Conservation (phyloP, 176 grass and related monocot genomes). For the Oryza australiensis region DNA sequence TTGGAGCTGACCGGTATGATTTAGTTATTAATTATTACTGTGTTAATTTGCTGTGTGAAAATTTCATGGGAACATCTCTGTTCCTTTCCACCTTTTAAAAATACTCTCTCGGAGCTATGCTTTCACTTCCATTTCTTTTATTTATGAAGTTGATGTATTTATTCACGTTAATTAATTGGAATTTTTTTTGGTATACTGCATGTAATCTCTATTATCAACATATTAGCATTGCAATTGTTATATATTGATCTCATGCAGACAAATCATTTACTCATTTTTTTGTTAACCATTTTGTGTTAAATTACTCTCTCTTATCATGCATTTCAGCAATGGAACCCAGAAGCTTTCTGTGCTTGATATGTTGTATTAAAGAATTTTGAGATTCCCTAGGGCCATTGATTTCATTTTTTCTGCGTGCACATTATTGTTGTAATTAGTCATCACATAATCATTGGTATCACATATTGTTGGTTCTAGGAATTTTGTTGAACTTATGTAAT, state of each 20-base stretch:
- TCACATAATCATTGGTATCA: neutral
- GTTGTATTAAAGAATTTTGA: neutral
- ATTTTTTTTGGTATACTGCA: neutral
- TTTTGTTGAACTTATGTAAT: conserved; percentile 18
- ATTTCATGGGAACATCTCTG: neutral
- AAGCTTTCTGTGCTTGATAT: neutral
- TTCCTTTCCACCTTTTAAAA: neutral
- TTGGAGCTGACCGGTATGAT: conserved; percentile 62
- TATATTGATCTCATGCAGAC: neutral
- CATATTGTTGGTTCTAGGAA: conserved; percentile 1
- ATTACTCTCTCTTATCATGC: neutral
- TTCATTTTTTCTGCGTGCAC: neutral
- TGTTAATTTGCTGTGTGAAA: neutral
- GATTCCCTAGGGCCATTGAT: neutral
- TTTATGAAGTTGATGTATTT: neutral
- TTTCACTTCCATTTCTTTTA: neutral
- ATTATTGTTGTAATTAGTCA: neutral
- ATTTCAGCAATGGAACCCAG: neutral
- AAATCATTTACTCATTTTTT: neutral
- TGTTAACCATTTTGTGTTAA: neutral
- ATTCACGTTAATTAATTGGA: neutral
- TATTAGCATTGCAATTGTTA: neutral
- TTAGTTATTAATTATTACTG: neutral
- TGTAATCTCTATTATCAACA: neutral
- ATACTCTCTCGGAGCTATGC: neutral